Conservation (phyloP, 2,329 filamentous ascomycete species). For the Neopestalotiopsis clavispora region DNA sequence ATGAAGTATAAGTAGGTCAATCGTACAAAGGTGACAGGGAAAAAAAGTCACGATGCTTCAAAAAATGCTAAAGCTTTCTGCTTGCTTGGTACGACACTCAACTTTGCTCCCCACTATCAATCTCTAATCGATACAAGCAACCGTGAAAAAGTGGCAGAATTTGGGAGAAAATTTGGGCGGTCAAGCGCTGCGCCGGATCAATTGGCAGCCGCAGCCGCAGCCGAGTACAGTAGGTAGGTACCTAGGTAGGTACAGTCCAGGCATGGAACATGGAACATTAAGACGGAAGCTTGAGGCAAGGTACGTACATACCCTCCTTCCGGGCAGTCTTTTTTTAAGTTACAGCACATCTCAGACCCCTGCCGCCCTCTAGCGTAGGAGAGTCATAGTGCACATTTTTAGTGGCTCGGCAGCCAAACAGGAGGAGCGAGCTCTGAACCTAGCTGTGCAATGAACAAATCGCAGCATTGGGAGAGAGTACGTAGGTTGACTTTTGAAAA, state of each 20-base stretch:
- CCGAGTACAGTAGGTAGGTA: too few species aligned
- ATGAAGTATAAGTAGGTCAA: too few species aligned
- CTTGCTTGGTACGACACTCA: not conserved
- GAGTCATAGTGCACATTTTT: not conserved
- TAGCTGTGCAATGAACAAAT: constrained; percentile 13
- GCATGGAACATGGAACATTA: not conserved
- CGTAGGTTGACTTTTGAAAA: constrained; percentile 15
- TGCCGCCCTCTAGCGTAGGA: not conserved
- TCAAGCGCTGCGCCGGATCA: constrained; percentile 11
- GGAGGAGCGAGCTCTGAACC: not conserved
- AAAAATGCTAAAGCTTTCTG: not conserved
- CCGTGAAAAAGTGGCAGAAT: constrained; percentile 24
- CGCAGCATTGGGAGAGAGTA: not conserved
- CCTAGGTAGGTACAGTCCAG: too few species aligned
- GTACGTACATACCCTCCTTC: not conserved
- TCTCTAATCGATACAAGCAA: constrained; percentile 12
- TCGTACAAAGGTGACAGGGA: not conserved
- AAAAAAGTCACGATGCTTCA: not conserved
- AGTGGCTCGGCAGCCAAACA: constrained; percentile 1
- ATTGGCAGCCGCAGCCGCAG: not conserved
- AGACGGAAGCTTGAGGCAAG: not conserved
- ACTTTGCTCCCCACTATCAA: constrained; percentile 13
- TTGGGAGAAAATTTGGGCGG: constrained; percentile 26
- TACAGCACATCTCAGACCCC: not conserved
- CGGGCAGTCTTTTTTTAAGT: not conserved